Base-by-base conservation (phyloP, 176 grass and related monocot genomes). In the Phyllostachys edulis region DNA sequence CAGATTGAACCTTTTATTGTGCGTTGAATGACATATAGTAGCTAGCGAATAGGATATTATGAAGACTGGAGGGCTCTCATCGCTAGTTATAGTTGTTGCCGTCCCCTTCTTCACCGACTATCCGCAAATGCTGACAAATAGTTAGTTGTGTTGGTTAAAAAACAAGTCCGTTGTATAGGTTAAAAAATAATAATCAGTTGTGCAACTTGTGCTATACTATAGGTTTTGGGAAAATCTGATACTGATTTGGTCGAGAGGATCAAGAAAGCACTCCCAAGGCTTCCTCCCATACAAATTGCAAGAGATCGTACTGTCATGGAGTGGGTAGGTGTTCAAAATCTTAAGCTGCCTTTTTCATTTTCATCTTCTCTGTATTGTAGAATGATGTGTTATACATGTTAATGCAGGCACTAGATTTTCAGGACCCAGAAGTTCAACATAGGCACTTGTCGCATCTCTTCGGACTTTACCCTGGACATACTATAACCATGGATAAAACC, bases 381-480 rank as follows among this genome's bases (percentile, higher is more conserved):
- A 21, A 41, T 80, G 32, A 73, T 63, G 73, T 63, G 21, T 8
- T 67, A 11, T 76, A 54, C 42, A 7, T 86, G 55, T 67, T 71
- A 5, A 76, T 66, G 73, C 84, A 96, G 94, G 94, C 88, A 67
- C 71, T 85, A 82, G 83, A 97, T 90, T 97, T 97, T 40, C 32
- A 89, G 63, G 94, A 97, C 55, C 77, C 94, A 69, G 94, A 97
- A 42, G 62, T 90, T 39, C 92, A 85, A 79, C 92, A 97, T 67
- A 82, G 94, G 38, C 94, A 97, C 70, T 38, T 97, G 83, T 94
- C 94, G 2, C 94, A 94, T 82, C 88, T 97, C n/a, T 97, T 97
- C 38, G 92, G 94, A 40, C 94, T 97, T 92, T 97, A 90, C 81
- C 92, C 94, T 71, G 94, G 94, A 50, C 94, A 97, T 90, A 90